Percentiles rank a stretch among this genome's conserved stretches.
Evolutionary conservation across 2,329 filamentous ascomycete species (phyloP).

Genomic region (Graphiopsis chlorocephala): DNA sequence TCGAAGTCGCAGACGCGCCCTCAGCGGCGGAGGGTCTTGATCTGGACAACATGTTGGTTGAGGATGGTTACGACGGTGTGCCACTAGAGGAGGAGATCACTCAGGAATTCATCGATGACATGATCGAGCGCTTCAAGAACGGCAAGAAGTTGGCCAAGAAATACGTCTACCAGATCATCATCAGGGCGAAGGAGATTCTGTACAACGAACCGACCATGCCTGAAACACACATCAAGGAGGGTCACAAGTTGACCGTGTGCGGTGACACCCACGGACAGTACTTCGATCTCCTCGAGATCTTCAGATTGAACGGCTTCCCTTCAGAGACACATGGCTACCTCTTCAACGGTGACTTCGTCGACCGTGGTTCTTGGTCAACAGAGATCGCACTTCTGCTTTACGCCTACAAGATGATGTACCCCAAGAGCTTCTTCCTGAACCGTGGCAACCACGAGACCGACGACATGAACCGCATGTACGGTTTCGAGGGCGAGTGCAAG

Average conservation of each 20-base stretch:
- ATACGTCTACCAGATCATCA: slow-evolving; percentile 94
- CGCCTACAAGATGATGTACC: slow-evolving; percentile 93
- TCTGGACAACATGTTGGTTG: slow-evolving; percentile 78
- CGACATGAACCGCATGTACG: slow-evolving; percentile 98
- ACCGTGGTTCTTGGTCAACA: slow-evolving; percentile 96
- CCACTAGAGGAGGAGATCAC: slow-evolving; percentile 81
- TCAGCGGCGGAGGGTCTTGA: slow-evolving; percentile 90
- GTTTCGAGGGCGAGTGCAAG: slow-evolving; percentile 97
- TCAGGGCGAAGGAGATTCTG: slow-evolving; percentile 84
- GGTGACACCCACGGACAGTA: slow-evolving; percentile 98
- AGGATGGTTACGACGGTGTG: slow-evolving; percentile 81
- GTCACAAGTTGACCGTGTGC: slow-evolving; percentile 83
- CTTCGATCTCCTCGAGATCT: slow-evolving; percentile 95
- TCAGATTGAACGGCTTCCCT: slow-evolving; percentile 83
- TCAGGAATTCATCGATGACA: slow-evolving; percentile 93
- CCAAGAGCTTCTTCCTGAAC: slow-evolving; percentile 82
- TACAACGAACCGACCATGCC: slow-evolving; percentile 97
- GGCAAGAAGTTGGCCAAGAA: slow-evolving; percentile 95
- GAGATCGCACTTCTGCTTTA: slow-evolving; percentile 93
- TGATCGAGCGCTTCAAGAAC: slow-evolving; percentile 92
- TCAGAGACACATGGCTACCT: slow-evolving; percentile 86
- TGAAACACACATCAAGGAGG: slow-evolving; percentile 77
- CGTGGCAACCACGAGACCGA: slow-evolving; percentile 96
- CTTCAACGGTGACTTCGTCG: slow-evolving; percentile 98
- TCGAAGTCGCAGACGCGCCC: slow-evolving; percentile 87